Evolutionary conservation across 495 filamentous ascomycete species (phyloP), one percentile per base, ranked within the genome.

Genomic region (Clohesyomyces aquaticus): DNA sequence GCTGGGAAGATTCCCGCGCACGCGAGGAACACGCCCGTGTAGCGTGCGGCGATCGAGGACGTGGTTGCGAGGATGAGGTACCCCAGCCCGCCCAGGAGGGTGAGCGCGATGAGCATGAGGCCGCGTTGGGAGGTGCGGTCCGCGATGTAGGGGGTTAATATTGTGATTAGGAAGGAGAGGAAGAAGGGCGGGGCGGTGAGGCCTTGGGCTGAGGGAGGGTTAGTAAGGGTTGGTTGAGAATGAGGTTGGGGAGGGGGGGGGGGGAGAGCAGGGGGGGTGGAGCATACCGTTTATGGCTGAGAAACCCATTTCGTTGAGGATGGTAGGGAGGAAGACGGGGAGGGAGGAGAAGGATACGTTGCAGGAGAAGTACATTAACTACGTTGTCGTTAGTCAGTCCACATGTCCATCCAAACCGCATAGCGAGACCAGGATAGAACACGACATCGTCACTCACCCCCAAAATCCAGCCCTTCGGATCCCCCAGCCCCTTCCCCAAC

Each of bases 251-350:
- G n/a, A n/a, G n/a, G n/a, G n/a, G n/a, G n/a, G n/a, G n/a, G n/a
- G n/a, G n/a, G n/a, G n/a, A n/a, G n/a, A n/a, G n/a, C n/a, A n/a
- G n/a, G n/a, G n/a, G n/a, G n/a, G n/a, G n/a, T n/a, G n/a, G n/a
- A n/a, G n/a, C n/a, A n/a, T n/a, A 1, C 91, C 84, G 59, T 88
- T 79, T 58, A 92, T 83, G 18, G 80, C 73, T 9, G 81, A 84
- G 74, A 87, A 93, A 14, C 90, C 91, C 88, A 93, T 91, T 47
- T 87, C 82, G 51, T 84, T 79, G 12, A 93, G 79, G 71, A 95
- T 91, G 10, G 88, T 88, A 0, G 91, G 91, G 1, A 96, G 80
- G 71, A 94, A 96, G 2, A 93, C 89, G 0, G 91, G 90, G 8
- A 96, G 82, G 4, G 89, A 91, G n/a, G 88, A 86, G 74, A 93